phyloP scores from a whole-genome alignment of 768 basidiomycete genomes.

The Tubosaeta sp. region DNA sequence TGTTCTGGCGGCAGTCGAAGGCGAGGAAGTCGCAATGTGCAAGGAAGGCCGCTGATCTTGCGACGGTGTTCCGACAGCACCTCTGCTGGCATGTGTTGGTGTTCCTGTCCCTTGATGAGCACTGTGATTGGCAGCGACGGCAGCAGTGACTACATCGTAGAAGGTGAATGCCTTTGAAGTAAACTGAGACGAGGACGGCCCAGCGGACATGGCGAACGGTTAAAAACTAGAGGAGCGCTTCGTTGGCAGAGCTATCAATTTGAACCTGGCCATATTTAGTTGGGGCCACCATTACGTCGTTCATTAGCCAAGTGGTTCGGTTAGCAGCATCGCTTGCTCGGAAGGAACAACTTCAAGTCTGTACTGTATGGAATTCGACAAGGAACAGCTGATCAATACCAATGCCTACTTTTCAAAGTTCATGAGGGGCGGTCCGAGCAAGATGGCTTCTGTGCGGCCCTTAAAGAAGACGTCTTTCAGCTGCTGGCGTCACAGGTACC shows the following conservation, averaged over 20 bases:
- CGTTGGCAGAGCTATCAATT: not conserved
- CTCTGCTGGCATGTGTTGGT: not conserved
- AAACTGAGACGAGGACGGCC: not conserved
- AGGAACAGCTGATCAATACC: too few species aligned
- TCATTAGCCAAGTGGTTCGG: not conserved
- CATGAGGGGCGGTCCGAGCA: too few species aligned
- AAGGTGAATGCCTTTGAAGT: conserved; percentile 4
- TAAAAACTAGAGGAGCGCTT: not conserved
- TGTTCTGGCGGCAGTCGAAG: conserved; percentile 1
- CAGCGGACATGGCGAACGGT: conserved; percentile 10
- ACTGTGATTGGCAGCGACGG: conserved; percentile 1
- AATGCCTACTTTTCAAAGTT: too few species aligned
- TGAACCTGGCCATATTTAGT: not conserved
- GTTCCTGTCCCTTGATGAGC: not conserved
- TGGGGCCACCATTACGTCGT: not conserved
- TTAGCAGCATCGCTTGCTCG: too few species aligned
- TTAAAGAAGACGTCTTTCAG: too few species aligned
- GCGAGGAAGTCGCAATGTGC: conserved; percentile 12
- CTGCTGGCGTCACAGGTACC: too few species aligned
- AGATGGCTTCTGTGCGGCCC: too few species aligned
- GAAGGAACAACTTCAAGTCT: too few species aligned
- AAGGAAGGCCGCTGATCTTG: conserved; percentile 10
- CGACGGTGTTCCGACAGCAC: not conserved
- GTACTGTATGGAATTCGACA: too few species aligned
- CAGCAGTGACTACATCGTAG: conserved; percentile 5